Evolutionary conservation across 116 monocot species (phyloP).

Genomic region (Iris pallida): DNA sequence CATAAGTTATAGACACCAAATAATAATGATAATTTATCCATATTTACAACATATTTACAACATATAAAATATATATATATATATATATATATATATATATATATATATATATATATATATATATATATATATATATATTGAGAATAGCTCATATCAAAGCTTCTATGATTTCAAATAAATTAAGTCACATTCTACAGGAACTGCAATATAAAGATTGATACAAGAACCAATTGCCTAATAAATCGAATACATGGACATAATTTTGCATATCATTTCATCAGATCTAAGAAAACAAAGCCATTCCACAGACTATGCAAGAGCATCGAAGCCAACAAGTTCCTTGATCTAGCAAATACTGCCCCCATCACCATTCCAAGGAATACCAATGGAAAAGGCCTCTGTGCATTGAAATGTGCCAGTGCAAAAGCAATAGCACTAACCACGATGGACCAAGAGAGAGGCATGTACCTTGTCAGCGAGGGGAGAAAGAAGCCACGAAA

Average conservation of each 20-base stretch:
- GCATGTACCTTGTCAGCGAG: constrained; percentile 87
- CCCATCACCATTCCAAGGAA: constrained; percentile 96
- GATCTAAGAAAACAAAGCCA: constrained; percentile 89
- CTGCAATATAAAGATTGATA: neutral
- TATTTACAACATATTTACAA: no score
- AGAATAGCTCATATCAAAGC: neutral
- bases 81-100: no score
- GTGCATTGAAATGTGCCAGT: constrained; percentile 83
- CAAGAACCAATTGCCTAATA: neutral
- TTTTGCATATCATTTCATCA: constrained; percentile 60
- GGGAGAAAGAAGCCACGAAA: constrained; percentile 92
- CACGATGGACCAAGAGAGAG: constrained; percentile 56
- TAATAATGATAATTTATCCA: no score
- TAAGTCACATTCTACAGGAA: no score
- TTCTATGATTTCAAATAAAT: neutral
- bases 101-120: no score
- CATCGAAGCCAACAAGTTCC: constrained; percentile 84
- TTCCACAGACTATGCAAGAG: constrained; percentile 94
- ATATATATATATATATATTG: no score
- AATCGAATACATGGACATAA: neutral
- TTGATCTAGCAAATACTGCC: constrained; percentile 68
- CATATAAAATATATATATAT: no score
- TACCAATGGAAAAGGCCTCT: constrained; percentile 74
- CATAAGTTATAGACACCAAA: no score
- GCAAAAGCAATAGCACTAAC: constrained; percentile 84